Evolutionary conservation across 2,329 filamentous ascomycete genomes (phyloP), one percentile per base, ranked within the genome.

Genomic region (Diaporthe sp.): DNA sequence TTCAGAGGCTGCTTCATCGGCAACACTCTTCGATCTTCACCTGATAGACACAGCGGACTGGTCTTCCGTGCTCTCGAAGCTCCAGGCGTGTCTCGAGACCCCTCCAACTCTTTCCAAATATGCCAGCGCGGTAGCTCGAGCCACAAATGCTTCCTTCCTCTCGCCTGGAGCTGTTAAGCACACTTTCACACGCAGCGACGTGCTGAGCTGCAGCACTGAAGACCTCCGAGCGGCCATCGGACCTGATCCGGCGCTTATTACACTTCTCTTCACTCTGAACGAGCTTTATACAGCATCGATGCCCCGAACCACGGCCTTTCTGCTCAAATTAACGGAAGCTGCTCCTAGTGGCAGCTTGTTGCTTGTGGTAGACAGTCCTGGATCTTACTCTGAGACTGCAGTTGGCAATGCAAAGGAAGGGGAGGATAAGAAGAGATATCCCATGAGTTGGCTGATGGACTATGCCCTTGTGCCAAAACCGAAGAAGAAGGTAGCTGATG

Each of bases 231-330:
- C 55, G 22, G 49, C 67, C 13, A 67, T 78, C 17, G 73, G 76
- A n/a, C 19, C 73, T n/a, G 73, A 76, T 4, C 42, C 71, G 5
- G 49, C 73, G 4, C 55, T 78, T 2, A 17, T 77, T 12, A 77
- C 77, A 17, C 74, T 77, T 0, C 53, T 77, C 17, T 75, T 77
- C 71, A 78, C 77, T 9, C 42, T 78, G 5, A 78, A 77, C 46
- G 77, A 78, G 22, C 76, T 78, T 8, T 78, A 78, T 58, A 72
- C 65, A 8, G 71, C 73, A 2, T 78, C 77, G 28, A 73, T 78
- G 22, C 58, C 61, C 4, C 57, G 57, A 7, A 76, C 77, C 8
- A 78, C 76, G 2, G 53, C 60, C 6, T 74, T 78, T 19, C 49
- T 78, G 53, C 70, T 75, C 8, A 71, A 37, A 28, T 12, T 78